phyloP scores from a whole-genome alignment of 176 grass and related monocot genomes.

The Aegilops bicornis region DNA sequence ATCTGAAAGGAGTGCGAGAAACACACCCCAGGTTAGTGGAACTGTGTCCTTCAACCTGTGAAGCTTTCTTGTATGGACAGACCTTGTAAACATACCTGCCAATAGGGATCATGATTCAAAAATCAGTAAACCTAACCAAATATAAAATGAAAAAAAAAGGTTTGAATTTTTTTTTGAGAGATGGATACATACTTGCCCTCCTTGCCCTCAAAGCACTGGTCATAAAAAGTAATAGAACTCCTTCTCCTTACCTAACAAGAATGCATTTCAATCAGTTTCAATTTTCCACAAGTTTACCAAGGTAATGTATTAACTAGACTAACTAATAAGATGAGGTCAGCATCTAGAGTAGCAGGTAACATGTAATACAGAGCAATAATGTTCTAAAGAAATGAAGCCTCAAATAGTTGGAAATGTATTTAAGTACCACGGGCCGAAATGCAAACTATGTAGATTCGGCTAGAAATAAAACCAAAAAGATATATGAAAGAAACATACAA shows the following conservation, averaged over 20 bases:
- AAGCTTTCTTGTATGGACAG: slow-evolving; percentile 90
- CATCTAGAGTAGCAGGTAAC: slow-evolving; percentile 9
- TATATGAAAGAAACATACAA: slow-evolving; percentile 21
- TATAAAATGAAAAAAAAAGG: slow-evolving; percentile 5
- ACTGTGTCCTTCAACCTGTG: slow-evolving; percentile 93
- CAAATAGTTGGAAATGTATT: neutral
- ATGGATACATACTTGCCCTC: slow-evolving; percentile 82
- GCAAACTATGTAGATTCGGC: neutral
- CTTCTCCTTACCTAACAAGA: slow-evolving; percentile 83
- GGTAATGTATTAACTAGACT: neutral
- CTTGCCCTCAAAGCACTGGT: slow-evolving; percentile 89
- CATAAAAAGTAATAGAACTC: slow-evolving; percentile 96
- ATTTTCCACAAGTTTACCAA: neutral
- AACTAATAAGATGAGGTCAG: neutral
- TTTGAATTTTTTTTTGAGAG: neutral
- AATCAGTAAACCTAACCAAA: neutral
- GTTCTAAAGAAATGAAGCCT: slow-evolving; percentile 10
- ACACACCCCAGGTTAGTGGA: slow-evolving; percentile 88
- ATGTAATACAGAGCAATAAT: neutral
- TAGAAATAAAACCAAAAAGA: neutral
- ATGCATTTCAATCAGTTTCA: slow-evolving; percentile 21
- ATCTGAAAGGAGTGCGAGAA: slow-evolving; percentile 24
- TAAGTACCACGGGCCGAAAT: slow-evolving; percentile 8
- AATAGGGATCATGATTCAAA: slow-evolving; percentile 27
- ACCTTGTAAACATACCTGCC: slow-evolving; percentile 91